Evolutionary conservation across 2,329 filamentous ascomycete genomes (phyloP), one percentile per base, ranked within the genome.

Genomic region (Fusarium sp.): DNA sequence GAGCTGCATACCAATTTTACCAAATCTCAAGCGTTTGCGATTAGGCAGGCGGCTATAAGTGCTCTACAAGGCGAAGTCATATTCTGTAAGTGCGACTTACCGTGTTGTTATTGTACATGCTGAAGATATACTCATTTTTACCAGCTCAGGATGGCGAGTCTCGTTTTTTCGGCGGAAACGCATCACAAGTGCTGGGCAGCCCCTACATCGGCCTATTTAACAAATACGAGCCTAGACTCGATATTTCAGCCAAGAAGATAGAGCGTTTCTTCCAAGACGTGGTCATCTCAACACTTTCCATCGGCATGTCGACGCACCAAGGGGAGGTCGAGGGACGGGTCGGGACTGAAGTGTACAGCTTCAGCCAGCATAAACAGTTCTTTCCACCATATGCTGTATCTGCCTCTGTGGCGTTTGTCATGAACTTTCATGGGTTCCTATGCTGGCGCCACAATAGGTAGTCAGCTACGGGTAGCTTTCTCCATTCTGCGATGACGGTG

Each of bases 161-260:
- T n/a, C n/a, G n/a, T n/a, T n/a, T n/a, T n/a, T n/a, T n/a, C n/a
- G n/a, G n/a, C n/a, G 42, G 42, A 17, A 49, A 49, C 22, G 44
- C 22, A 27, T 49, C 44, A 16, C 44, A 1, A 2, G 44, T 49
- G 2, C 2, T 27, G 5, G 14, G 44, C 4, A 49, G 44, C 8
- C 22, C 44, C 0, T 49, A 49, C 14, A 49, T 49, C 22, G 44
- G 44, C 3, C 7, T 49, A 4, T 0, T 5, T 5, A 14, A 49
- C 44, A 49, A 6, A 0, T 49, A 27, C 8, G 2, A 17, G 0
- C 8, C 44, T 2, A 2, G 4, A 2, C 11, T 49, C 22, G 4
- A 17, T 7, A 49, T 49, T 5, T 49, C 22, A 0, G 44, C 44
- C 2, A 22, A 17, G 5, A 49, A 20, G 4, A 49, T 49, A 9